A percentile compares a stretch with the other conserved stretches of the same genome.
phyloP scores from a whole-genome alignment of 257 asterid genomes.

The Fraxinus excelsior region DNA sequence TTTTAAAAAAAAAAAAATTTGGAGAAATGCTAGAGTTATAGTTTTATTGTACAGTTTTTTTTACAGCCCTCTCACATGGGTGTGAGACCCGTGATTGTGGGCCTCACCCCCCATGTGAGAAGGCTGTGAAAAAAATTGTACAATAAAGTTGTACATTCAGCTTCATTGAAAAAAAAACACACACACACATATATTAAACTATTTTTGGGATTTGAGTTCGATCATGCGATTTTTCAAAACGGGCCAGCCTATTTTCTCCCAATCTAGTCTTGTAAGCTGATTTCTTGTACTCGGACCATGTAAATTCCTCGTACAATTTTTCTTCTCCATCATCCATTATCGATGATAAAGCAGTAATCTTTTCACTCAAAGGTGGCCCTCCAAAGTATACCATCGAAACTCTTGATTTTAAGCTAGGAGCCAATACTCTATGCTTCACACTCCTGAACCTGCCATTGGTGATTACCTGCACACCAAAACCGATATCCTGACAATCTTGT shows the following conservation, averaged over 20 bases:
- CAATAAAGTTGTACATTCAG: no score
- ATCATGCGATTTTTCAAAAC: not conserved
- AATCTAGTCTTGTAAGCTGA: constrained; percentile 16
- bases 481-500: not conserved
- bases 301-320: constrained; percentile 15
- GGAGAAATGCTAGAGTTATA: no score
- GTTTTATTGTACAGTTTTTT: no score
- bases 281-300: constrained; percentile 24
- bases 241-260: constrained; percentile 15
- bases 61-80: no score
- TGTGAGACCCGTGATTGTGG: no score
- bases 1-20: no score
- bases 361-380: constrained; percentile 23
- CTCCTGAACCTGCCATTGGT: constrained; percentile 23
- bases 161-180: no score
- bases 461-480: constrained; percentile 1
- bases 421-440: constrained; percentile 22
- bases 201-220: not conserved
- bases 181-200: no score
- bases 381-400: constrained; percentile 16
- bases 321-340: constrained; percentile 23
- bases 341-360: constrained; percentile 12
- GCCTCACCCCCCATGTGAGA: no score
- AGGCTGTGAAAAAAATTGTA: no score
- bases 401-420: constrained; percentile 5